These are phyloP conservation scores for Populus ilicifolia DNA, from an alignment of 345 rosid species.

Conservation along the genomic window DNA sequence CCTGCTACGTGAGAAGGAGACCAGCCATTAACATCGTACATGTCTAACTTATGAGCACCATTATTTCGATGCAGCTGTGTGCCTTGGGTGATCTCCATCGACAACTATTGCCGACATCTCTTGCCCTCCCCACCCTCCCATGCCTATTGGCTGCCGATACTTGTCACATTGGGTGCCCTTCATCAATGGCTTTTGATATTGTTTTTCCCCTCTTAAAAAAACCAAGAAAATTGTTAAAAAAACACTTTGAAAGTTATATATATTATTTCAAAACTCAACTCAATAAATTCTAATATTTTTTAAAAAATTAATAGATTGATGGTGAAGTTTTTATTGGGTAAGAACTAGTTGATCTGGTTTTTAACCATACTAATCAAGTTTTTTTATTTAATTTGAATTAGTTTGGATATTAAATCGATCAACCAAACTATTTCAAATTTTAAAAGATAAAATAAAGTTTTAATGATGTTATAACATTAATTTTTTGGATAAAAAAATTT, in stretches of 20 bases:
- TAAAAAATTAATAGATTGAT: fast-evolving
- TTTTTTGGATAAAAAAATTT: too few species aligned
- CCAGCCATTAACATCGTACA: background rate
- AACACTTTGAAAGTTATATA: too few species aligned
- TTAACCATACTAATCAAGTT: too few species aligned
- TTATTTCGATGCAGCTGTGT: background rate
- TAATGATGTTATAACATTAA: too few species aligned
- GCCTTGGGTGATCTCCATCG: slow-evolving; percentile 3
- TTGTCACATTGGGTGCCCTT: too few species aligned
- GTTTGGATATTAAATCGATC: fast-evolving
- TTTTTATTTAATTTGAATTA: too few species aligned
- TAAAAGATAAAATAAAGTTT: too few species aligned
- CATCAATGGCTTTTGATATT: too few species aligned
- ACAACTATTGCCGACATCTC: background rate
- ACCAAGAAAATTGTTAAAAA: too few species aligned
- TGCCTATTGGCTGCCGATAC: background rate
- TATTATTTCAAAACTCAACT: too few species aligned
- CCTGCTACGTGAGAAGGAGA: slow-evolving; percentile 1
- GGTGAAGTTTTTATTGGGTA: fast-evolving
- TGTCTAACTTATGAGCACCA: background rate
- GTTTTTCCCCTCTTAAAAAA: too few species aligned
- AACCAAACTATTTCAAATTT: fast-evolving
- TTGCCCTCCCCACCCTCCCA: background rate
- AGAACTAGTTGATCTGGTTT: fast-evolving
- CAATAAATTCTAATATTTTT: too few species aligned